Evolutionary conservation across 768 basidiomycete genomes (phyloP).

Genomic region (Rhodosporidiobolus sp.): DNA sequence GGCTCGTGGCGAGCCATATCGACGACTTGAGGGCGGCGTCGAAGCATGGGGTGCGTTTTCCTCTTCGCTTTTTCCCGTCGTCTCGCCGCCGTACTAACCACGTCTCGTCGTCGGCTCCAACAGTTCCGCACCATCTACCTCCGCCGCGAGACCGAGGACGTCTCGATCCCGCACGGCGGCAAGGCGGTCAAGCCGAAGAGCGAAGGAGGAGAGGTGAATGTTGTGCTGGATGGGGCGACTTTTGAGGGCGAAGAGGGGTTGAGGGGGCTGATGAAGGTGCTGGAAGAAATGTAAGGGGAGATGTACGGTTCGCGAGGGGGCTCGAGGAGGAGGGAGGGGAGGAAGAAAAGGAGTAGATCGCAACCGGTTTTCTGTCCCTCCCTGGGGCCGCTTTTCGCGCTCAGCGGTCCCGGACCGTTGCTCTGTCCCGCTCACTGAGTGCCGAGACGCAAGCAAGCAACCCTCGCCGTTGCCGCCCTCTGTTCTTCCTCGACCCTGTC

Average conservation of each 20-base stretch:
- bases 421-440: no score
- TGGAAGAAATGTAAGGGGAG: no score
- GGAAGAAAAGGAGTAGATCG: no score
- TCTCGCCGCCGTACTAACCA: not conserved
- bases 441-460: no score
- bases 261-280: not conserved
- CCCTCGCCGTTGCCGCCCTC: no score
- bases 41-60: slow-evolving; percentile 14
- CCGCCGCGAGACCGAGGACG: slow-evolving; percentile 22
- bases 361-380: not conserved
- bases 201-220: slow-evolving; percentile 28
- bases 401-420: not conserved
- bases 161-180: slow-evolving; percentile 4
- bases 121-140: slow-evolving; percentile 34
- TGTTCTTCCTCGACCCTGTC: no score
- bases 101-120: no score
- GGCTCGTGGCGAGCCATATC: slow-evolving; percentile 19
- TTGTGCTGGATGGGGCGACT: slow-evolving; percentile 4
- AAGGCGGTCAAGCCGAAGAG: slow-evolving; percentile 4
- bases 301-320: no score
- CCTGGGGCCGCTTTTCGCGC: not conserved
- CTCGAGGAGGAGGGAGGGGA: no score
- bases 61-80: not conserved
- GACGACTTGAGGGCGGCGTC: slow-evolving; percentile 22
- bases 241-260: not conserved